A percentile compares a stretch with the other conserved stretches of the same genome.
phyloP scores from a whole-genome alignment of 1,284 basidiomycete species.

The Ganoderma meredithae region DNA sequence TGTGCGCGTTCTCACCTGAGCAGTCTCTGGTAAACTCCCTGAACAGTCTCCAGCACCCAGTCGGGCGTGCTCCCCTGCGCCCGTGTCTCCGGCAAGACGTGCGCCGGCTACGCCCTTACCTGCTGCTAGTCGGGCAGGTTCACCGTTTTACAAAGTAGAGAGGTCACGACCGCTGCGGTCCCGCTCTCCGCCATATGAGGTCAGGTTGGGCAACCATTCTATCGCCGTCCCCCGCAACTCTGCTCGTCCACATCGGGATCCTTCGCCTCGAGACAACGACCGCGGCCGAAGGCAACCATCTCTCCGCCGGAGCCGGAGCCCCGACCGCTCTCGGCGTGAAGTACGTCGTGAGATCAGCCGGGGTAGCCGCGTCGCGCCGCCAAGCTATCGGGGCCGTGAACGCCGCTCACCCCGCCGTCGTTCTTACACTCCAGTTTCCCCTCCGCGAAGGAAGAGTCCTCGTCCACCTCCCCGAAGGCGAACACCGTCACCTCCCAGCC shows the following conservation, averaged over 20 bases:
- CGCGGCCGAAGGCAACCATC: slow-evolving; percentile 12
- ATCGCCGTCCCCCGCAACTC: slow-evolving; percentile 29
- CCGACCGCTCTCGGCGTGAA: slow-evolving; percentile 24
- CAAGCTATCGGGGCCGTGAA: slow-evolving; percentile 26
- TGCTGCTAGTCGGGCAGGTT: slow-evolving; percentile 22
- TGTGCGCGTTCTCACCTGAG: slow-evolving; percentile 17
- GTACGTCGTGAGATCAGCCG: slow-evolving; percentile 23
- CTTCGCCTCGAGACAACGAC: slow-evolving; percentile 20
- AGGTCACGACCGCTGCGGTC: slow-evolving; percentile 24
- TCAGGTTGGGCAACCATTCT: slow-evolving; percentile 47
- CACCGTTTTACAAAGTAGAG: slow-evolving; percentile 28
- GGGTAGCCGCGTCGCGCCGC: slow-evolving; percentile 3
- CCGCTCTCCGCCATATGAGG: slow-evolving; percentile 27
- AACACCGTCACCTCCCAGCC: slow-evolving; percentile 27
- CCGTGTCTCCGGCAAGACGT: slow-evolving; percentile 25
- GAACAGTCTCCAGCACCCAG: slow-evolving; percentile 25
- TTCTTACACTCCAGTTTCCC: slow-evolving; percentile 22
- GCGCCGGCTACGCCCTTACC: slow-evolving; percentile 25
- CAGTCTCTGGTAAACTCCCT: slow-evolving; percentile 21
- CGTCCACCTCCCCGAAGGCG: slow-evolving; percentile 20
- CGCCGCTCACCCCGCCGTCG: slow-evolving; percentile 28
- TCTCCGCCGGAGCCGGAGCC: slow-evolving; percentile 28
- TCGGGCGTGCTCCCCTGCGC: slow-evolving; percentile 32
- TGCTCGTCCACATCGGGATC: slow-evolving; percentile 20
- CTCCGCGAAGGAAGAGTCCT: slow-evolving; percentile 20